Percentiles rank a stretch among this genome's conserved stretches.
phyloP scores from a whole-genome alignment of 805 yeast species.

The Candida alai region DNA sequence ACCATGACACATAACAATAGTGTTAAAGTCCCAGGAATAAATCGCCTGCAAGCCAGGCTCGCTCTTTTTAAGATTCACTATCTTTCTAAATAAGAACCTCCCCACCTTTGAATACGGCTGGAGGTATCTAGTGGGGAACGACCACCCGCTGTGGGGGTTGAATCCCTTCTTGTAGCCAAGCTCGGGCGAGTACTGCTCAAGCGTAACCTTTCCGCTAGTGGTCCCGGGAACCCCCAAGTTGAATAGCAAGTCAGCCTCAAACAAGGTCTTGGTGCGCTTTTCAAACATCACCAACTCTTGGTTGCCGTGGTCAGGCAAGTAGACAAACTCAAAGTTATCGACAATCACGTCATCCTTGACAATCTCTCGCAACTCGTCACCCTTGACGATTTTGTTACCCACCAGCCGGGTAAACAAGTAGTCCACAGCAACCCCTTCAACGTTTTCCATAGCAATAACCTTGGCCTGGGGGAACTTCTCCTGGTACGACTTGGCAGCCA shows the following conservation, averaged over 20 bases:
- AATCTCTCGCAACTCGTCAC: constrained; percentile 25
- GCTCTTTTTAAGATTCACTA: constrained; percentile 16
- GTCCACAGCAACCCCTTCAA: constrained; percentile 21
- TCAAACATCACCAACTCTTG: constrained; percentile 55
- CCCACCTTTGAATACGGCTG: constrained; percentile 42
- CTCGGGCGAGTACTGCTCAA: constrained; percentile 42
- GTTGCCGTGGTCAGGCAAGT: constrained; percentile 53
- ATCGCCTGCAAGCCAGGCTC: constrained; percentile 24
- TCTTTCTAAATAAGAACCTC: constrained; percentile 20
- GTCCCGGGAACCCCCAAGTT: constrained; percentile 47
- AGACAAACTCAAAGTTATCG: constrained; percentile 50
- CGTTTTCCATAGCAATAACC: constrained; percentile 50
- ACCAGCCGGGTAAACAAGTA: constrained; percentile 29
- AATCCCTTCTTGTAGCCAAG: constrained; percentile 42
- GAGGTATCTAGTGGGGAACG: constrained; percentile 35
- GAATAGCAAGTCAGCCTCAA: constrained; percentile 60
- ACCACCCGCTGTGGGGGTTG: constrained; percentile 44
- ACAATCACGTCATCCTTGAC: constrained; percentile 35
- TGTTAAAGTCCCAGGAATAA: constrained; percentile 42
- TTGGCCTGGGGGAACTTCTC: constrained; percentile 46
- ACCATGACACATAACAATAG: constrained; percentile 60
- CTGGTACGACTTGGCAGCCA: constrained; percentile 56
- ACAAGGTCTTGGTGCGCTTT: constrained; percentile 42
- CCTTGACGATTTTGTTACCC: constrained; percentile 32
- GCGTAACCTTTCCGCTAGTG: constrained; percentile 13